Conservation (phyloP, 73 alveolate species). For the Paramecium caudatum region DNA sequence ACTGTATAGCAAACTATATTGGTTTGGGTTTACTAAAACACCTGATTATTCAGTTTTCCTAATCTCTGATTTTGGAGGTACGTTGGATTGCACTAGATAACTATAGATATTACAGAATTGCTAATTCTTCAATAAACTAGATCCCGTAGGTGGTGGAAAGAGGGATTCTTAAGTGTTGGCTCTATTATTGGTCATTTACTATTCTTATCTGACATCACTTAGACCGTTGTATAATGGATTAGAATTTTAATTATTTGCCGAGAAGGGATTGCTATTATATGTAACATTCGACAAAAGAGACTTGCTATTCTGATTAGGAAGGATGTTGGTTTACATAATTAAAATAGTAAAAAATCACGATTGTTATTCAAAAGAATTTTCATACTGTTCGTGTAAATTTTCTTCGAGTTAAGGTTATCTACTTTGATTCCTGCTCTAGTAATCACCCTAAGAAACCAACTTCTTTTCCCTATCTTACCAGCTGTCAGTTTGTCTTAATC, state of each 20-base stretch:
- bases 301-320: background rate
- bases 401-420: background rate
- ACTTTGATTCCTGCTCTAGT: constrained; percentile 34
- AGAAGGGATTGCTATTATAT: background rate
- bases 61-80: too few species aligned
- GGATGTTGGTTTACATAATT: background rate
- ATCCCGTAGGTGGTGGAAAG: background rate
- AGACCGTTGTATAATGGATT: background rate
- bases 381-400: background rate
- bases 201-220: background rate
- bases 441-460: background rate
- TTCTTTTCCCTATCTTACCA: background rate
- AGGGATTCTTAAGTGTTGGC: too few species aligned
- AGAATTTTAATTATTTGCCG: too few species aligned
- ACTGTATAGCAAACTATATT: too few species aligned
- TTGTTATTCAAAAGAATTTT: constrained; percentile 29
- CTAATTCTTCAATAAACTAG: background rate
- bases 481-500: background rate
- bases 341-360: constrained; percentile 1
- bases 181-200: too few species aligned
- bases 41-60: too few species aligned
- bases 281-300: background rate
- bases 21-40: too few species aligned
- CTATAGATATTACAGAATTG: background rate
- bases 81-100: too few species aligned